Evolutionary conservation across 441 rosid genomes (phyloP), one percentile per base, ranked within the genome.

Genomic region (Croton laevigatus): DNA sequence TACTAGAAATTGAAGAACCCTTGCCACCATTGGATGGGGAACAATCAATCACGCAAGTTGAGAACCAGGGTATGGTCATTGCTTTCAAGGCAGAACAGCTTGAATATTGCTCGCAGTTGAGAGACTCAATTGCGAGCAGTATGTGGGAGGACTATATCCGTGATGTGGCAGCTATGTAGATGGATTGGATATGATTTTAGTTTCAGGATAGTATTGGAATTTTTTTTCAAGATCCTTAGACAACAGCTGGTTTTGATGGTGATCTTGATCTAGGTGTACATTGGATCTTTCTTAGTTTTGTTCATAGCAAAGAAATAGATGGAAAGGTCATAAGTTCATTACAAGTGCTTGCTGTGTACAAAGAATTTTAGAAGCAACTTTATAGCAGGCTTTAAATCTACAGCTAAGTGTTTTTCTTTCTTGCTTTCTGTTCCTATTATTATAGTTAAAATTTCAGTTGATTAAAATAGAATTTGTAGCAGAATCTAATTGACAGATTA

Each of bases 71-170:
- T 48, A 20, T 78, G 83, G 87, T 76, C 48, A 64, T 75, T 45
- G 78, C 73, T 53, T 81, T 82, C 66, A 85, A 77, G 59, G 46
- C 74, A 5, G 87, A 85, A 54, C 78, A 86, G 59, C 76, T 79
- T 32, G 85, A 82, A 59, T 75, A 62, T 19, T 71, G 86, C 72
- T 77, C 83, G 20, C 85, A 82, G 75, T 67, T 91, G 62, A 82
- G 98, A 65, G 96, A 93, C 77, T 79, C 85, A 19, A 74, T 93
- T 14, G 89, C 97, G n/a, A 72, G 90, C 66, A 78, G 75, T 54
- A 81, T 90, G 78, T 93, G 96, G 96, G 79, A 87, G 42, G 87
- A 88, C 71, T 85, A 86, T 66, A 81, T 89, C 60, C 81, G 81
- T 23, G 85, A 82, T 78, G 37, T 88, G 48, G 71, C 87, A 22